phyloP scores from a whole-genome alignment of 1,284 basidiomycete species.

The Exobasidium rhododendri region DNA sequence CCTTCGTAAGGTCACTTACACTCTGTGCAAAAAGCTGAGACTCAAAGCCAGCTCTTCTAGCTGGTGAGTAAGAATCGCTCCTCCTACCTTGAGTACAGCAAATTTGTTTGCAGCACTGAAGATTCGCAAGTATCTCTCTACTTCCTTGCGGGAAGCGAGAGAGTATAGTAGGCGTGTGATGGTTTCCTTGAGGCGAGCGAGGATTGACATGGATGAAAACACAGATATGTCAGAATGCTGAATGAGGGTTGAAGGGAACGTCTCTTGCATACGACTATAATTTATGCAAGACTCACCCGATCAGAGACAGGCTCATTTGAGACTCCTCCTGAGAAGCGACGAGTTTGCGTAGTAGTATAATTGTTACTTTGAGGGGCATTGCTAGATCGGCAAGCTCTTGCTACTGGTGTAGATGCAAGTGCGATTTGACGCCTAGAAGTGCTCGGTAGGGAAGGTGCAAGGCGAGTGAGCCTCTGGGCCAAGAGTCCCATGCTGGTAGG shows the following conservation, averaged over 20 bases:
- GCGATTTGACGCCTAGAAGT: not conserved
- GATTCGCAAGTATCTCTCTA: slow-evolving; percentile 55
- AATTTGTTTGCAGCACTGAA: slow-evolving; percentile 54
- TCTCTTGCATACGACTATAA: too few species aligned
- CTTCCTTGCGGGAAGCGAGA: slow-evolving; percentile 54
- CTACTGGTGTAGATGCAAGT: not conserved
- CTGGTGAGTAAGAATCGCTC: slow-evolving; percentile 53
- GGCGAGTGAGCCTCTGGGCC: not conserved
- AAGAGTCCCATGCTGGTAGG: not conserved
- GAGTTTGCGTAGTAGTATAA: not conserved
- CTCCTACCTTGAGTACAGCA: slow-evolving; percentile 54
- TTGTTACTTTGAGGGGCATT: not conserved
- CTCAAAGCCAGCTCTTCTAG: slow-evolving; percentile 53
- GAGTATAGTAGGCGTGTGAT: slow-evolving; percentile 54
- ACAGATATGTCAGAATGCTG: too few species aligned
- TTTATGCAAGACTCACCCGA: too few species aligned
- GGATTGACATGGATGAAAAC: too few species aligned
- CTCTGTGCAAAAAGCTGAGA: slow-evolving; percentile 54
- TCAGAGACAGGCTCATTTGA: slow-evolving; percentile 5
- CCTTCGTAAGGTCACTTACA: too few species aligned
- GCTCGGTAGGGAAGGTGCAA: not conserved
- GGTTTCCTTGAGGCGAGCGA: too few species aligned
- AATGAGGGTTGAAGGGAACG: too few species aligned
- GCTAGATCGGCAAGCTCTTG: not conserved
- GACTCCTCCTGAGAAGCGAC: not conserved